Conservation (phyloP, 768 basidiomycete genomes). For the Xerocomellus chrysenteron region DNA sequence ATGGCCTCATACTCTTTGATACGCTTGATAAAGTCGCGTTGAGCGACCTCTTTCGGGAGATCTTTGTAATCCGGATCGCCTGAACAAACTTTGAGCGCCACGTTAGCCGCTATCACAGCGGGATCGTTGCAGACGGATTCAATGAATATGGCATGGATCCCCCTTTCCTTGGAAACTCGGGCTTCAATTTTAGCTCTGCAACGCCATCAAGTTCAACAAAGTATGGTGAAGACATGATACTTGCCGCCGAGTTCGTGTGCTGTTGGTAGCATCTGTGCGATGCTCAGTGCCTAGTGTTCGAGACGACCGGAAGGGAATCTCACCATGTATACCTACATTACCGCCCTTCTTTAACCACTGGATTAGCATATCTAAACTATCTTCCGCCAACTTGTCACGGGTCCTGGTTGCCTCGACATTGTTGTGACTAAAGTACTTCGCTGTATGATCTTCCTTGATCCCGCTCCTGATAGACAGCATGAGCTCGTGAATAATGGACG, state of each 20-base stretch:
- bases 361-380: slow-evolving; percentile 93
- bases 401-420: slow-evolving; percentile 74
- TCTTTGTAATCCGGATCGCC: slow-evolving; percentile 98
- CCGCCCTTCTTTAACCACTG: slow-evolving; percentile 93
- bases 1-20: slow-evolving; percentile 93
- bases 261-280: slow-evolving; percentile 89
- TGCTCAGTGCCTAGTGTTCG: neutral
- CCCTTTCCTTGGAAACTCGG: slow-evolving; percentile 83
- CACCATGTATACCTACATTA: slow-evolving; percentile 97
- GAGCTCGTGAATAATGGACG: neutral
- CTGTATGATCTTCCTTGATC: slow-evolving; percentile 86
- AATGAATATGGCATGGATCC: slow-evolving; percentile 87
- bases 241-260: slow-evolving; percentile 71
- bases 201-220: slow-evolving; percentile 3
- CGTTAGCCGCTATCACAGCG: slow-evolving; percentile 89
- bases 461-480: slow-evolving; percentile 54
- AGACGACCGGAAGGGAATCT: slow-evolving; percentile 12
- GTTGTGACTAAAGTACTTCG: slow-evolving; percentile 84
- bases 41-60: slow-evolving; percentile 79
- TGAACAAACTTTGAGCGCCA: slow-evolving; percentile 91
- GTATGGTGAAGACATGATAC: slow-evolving; percentile 10
- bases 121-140: slow-evolving; percentile 96
- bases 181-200: slow-evolving; percentile 77
- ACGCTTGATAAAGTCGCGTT: slow-evolving; percentile 85
- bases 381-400: slow-evolving; percentile 82